Evolutionary conservation across 2,329 filamentous ascomycete species (phyloP), one percentile per base, ranked within the genome.

Genomic region (Cercospora janseana): DNA sequence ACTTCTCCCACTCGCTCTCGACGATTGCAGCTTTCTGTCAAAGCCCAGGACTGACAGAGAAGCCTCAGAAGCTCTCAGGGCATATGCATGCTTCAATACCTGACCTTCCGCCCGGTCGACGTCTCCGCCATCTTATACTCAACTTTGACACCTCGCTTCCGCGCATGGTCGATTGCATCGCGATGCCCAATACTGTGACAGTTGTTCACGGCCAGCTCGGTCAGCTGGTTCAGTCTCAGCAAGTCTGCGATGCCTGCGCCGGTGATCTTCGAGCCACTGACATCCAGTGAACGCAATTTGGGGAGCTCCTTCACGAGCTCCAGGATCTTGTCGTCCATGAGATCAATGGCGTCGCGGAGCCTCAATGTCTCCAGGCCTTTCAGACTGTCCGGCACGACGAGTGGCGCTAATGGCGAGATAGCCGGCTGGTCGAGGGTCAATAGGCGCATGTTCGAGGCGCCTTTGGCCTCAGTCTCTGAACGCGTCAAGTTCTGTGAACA

Each of bases 161-260:
- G 57, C 3, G 72, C 72, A 63, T 71, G 73, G 9, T 65, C 62
- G 3, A 74, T 61, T 0, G 70, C 72, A 60, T 75, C 72, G 1
- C 66, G 54, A 29, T 47, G 23, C 12, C 66, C 65, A 1, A 75
- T 63, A 5, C 59, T 42, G 2, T 45, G 45, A 40, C 72, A 75
- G 6, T 68, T 52, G 35, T 72, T 61, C 13, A 71, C 56, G 2
- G 60, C 61, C 13, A 74, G 55, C 8, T 51, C 54, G 32, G 58
- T 59, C 4, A 74, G 52, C 7, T 55, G 52, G 5, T 49, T 50
- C 12, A 42, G 37, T 20, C 48, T 49, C 0, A 67, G 62, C 12
- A 72, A 55, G 50, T 63, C 64, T 52, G 70, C 72, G 24, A 76
- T 64, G 2, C 66, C 63, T 1, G 69, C 69, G 5, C 73, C 73